Conservation (phyloP, 305 asterid species). For the Euphrasia arctica region DNA sequence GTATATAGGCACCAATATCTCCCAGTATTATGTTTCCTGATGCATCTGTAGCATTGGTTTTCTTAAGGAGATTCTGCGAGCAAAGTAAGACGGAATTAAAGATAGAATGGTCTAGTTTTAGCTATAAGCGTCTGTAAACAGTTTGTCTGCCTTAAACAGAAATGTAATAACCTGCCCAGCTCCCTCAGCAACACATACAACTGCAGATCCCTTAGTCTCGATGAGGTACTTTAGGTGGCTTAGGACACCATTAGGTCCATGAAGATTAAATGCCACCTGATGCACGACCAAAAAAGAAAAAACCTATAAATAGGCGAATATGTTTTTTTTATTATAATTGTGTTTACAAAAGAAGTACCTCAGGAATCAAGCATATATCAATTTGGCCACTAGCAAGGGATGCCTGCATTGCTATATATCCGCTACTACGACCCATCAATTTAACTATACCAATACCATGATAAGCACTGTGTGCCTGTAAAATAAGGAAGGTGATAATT, state of each 20-base stretch:
- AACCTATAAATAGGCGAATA: conserved; percentile 8
- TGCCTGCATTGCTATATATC: conserved; percentile 98
- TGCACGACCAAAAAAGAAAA: conserved; percentile 17
- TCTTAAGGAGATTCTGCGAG: conserved; percentile 54
- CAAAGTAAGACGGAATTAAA: conserved; percentile 5
- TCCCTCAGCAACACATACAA: conserved; percentile 96
- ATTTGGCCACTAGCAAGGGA: conserved; percentile 99
- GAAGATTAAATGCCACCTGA: conserved; percentile 79
- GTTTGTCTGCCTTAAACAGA: not conserved
- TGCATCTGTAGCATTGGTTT: conserved; percentile 81
- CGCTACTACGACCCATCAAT: conserved; percentile 98
- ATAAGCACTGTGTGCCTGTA: conserved; percentile 97
- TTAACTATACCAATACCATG: conserved; percentile 93
- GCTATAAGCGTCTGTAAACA: not conserved
- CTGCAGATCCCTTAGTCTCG: conserved; percentile 92
- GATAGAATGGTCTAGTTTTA: not conserved
- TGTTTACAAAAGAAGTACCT: conserved; percentile 44
- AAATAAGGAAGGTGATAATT: conserved; percentile 26
- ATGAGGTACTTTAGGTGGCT: conserved; percentile 80
- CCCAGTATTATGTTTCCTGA: conserved; percentile 78
- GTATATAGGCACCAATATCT: conserved; percentile 77
- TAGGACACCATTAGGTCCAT: conserved; percentile 94
- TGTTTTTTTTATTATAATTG: conserved; percentile 3
- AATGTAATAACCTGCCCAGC: conserved; percentile 74
- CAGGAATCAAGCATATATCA: conserved; percentile 93